Base-by-base conservation (phyloP, 345 rosid genomes). In the Hibiscus syriacus region DNA sequence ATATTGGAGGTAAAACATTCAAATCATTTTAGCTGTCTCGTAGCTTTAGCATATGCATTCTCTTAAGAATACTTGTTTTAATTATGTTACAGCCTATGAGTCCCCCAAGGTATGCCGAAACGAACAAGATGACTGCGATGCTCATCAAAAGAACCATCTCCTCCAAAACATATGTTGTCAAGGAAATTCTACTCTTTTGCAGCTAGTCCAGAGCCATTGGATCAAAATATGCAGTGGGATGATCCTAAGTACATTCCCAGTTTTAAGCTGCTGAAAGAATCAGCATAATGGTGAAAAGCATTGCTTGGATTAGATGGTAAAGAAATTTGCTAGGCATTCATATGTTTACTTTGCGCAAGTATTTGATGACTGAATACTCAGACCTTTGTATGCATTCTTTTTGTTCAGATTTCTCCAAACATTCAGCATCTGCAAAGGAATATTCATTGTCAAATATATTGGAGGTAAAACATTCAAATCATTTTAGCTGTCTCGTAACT, bases 261-360 rank as follows among this genome's bases (percentile, higher is more conserved):
- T n/a, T n/a, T n/a, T n/a, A n/a, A n/a, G n/a, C n/a, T n/a, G n/a
- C n/a, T n/a, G n/a, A n/a, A n/a, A n/a, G n/a, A n/a, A n/a, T n/a
- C n/a, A n/a, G n/a, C n/a, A n/a, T n/a, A n/a, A n/a, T n/a, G n/a
- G n/a, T n/a, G n/a, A n/a, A n/a, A n/a, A n/a, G n/a, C n/a, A n/a
- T n/a, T n/a, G n/a, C 59, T 84, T 38, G 84, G 86, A 59, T 70
- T 86, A 0, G 57, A 78, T 17, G 82, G 80, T 76, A 69, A 64
- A 30, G 17, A 43, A 66, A 56, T 7, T 22, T 60, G 34, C 0
- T 58, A 36, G 12, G 7, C 22, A 5, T 23, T 55, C 13, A 41
- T 38, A n/a, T 50, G 19, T 46, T 38, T 34, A 12, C 34, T 48
- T 5, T 49, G 59, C 6, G n/a, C n/a, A n/a, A n/a, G n/a, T n/a